A percentile compares a stretch with the other conserved stretches of the same genome.
These are phyloP conservation scores for Juncus inflexus DNA, from an alignment of 176 grass and related monocot genomes.

Conservation along the genomic window DNA sequence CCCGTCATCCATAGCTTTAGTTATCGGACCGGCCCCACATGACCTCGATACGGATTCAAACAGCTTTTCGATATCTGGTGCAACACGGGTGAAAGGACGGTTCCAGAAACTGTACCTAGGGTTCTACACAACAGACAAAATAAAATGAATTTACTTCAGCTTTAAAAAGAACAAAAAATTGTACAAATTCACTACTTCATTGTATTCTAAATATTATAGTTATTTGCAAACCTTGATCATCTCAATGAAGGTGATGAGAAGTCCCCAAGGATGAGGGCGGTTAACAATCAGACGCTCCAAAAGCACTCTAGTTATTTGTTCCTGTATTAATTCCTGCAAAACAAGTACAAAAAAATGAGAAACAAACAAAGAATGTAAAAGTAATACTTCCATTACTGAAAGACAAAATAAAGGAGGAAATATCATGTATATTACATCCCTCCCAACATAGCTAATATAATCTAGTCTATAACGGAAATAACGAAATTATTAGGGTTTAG, in stretches of 20 bases:
- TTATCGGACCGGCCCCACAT: constrained; percentile 40
- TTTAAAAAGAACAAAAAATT: too few species aligned
- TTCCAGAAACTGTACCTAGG: constrained; percentile 89
- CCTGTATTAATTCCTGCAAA: constrained; percentile 80
- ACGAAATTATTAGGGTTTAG: too few species aligned
- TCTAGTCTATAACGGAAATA: too few species aligned
- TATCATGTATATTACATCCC: constrained; percentile 8
- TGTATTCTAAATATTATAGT: too few species aligned
- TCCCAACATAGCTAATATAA: neutral
- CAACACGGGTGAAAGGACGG: constrained; percentile 65
- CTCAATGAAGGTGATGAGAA: constrained; percentile 92
- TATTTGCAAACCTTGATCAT: constrained; percentile 61
- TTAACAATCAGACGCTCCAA: constrained; percentile 89
- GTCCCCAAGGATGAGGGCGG: constrained; percentile 91
- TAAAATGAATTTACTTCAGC: neutral
- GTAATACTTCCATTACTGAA: constrained; percentile 11
- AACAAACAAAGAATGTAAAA: constrained; percentile 2
- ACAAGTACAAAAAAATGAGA: neutral
- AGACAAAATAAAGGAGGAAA: constrained; percentile 8
- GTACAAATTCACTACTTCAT: neutral
- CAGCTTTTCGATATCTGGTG: constrained; percentile 82
- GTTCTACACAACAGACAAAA: constrained; percentile 40
- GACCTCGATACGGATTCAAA: constrained; percentile 89
- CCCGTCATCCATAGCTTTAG: constrained; percentile 62
- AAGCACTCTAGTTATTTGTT: constrained; percentile 96